phyloP scores from a whole-genome alignment of 768 basidiomycete genomes.

The Rhizopogon roseolus region DNA sequence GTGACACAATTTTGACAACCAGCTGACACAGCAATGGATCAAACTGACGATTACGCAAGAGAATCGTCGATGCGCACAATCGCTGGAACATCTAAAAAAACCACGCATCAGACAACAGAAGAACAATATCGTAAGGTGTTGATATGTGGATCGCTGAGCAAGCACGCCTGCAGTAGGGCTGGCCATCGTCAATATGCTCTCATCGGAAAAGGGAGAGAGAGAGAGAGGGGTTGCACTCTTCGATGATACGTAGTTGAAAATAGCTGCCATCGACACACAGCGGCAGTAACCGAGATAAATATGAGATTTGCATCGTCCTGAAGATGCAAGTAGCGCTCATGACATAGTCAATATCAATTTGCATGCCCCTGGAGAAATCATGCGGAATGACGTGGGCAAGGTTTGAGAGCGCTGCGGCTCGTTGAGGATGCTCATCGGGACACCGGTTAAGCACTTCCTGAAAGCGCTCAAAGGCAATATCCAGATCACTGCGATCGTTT shows the following conservation, averaged over 20 bases:
- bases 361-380: background rate
- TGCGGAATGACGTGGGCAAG: background rate
- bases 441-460: background rate
- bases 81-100: too few relatives aligned
- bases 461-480: background rate
- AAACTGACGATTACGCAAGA: too few relatives aligned
- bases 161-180: too few relatives aligned
- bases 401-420: conserved; percentile 1
- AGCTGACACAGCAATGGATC: too few relatives aligned
- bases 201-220: background rate
- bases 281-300: background rate
- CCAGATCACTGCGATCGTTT: background rate
- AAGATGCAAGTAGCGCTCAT: background rate
- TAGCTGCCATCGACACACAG: background rate
- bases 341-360: background rate
- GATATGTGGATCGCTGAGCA: too few relatives aligned
- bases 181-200: conserved; percentile 1
- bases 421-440: background rate
- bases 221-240: background rate
- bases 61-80: too few relatives aligned
- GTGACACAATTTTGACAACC: too few relatives aligned
- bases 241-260: background rate
- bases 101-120: too few relatives aligned
- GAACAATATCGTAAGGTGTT: too few relatives aligned
- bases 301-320: background rate